Conservation (phyloP, 73 alveolate species). For the Paramecium biaurelia region DNA sequence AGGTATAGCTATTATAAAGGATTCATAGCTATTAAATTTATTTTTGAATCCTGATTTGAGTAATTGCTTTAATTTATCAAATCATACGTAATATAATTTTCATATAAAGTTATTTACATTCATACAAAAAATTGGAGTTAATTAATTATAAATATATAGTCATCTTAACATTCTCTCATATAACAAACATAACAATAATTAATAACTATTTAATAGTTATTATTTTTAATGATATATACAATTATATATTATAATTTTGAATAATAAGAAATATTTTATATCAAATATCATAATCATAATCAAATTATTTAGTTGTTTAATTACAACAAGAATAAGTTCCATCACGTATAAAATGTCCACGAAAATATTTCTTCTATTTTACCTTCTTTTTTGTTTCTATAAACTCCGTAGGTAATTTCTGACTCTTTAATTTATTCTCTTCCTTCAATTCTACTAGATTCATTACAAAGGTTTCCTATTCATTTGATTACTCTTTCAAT, state of each 20-base stretch:
- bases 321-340: not conserved
- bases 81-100: not conserved
- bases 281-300: not conserved
- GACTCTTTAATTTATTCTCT: not conserved
- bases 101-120: not conserved
- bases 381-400: not conserved
- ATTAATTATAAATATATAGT: not conserved
- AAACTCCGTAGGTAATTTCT: not conserved
- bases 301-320: not conserved
- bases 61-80: not conserved
- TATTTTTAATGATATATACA: not conserved
- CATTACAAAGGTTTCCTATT: not conserved
- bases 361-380: not conserved
- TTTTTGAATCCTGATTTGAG: not conserved
- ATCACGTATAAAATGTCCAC: not conserved
- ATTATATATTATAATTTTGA: not conserved
- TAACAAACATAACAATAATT: not conserved
- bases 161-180: not conserved
- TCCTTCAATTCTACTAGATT: not conserved
- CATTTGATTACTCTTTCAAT: not conserved
- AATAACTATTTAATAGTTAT: not conserved
- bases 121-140: not conserved
- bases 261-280: not conserved
- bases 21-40: not conserved
- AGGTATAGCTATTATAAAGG: constrained; percentile 22